A percentile compares a stretch with the other conserved stretches of the same genome.
phyloP scores from a whole-genome alignment of 1,284 basidiomycete genomes.

The Cutaneotrichosporon cyanovorans region DNA sequence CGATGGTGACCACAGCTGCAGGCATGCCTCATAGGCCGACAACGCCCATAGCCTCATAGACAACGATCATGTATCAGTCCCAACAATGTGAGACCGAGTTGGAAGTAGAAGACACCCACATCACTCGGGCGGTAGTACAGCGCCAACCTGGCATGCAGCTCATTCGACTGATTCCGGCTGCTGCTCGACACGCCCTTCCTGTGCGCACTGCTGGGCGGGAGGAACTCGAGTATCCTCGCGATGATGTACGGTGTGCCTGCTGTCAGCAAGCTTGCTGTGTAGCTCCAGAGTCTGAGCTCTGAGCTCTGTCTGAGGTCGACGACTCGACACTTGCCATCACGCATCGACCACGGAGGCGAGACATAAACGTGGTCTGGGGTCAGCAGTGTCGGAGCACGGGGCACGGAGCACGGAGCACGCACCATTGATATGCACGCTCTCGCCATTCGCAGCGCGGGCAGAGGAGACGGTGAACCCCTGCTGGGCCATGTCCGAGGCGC shows the following conservation, averaged over 20 bases:
- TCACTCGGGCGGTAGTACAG: conserved; percentile 79
- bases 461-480: conserved; percentile 29
- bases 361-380: conserved; percentile 85
- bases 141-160: conserved; percentile 63
- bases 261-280: background rate
- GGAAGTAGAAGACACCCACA: conserved; percentile 22
- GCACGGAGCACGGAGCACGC: background rate
- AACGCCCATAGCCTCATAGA: no score
- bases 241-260: conserved; percentile 71
- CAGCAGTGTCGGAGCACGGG: conserved; percentile 1
- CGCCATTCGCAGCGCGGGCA: conserved; percentile 42
- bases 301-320: no score
- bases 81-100: no score
- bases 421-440: conserved; percentile 41
- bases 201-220: conserved; percentile 54
- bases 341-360: conserved; percentile 78
- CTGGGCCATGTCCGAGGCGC: conserved; percentile 25
- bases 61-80: no score
- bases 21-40: no score
- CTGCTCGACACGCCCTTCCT: conserved; percentile 25
- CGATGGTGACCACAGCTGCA: background rate
- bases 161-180: conserved; percentile 14
- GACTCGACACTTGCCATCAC: conserved; percentile 82
- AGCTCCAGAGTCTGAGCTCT: no score
- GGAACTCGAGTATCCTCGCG: conserved; percentile 91